Evolutionary conservation across 2,329 filamentous ascomycete species (phyloP), one percentile per base, ranked within the genome.

Genomic region (Neophaeococcomyces mojaviensis): DNA sequence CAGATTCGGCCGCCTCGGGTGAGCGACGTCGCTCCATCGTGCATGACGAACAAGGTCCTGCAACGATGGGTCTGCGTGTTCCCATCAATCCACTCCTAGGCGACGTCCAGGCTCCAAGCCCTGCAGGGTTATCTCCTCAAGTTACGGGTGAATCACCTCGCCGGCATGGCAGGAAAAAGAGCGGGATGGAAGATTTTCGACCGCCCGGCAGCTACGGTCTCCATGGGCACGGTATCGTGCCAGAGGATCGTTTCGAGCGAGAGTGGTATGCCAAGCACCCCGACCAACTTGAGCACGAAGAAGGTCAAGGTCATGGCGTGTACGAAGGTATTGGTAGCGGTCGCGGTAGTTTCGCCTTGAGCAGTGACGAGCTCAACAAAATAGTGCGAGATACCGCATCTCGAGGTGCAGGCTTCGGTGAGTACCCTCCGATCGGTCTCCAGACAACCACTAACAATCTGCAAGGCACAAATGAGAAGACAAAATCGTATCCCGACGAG

Each of bases 241-340:
- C 83, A 2, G 78, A 80, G 47, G 86, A 94, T 67, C 87, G 84
- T 61, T 86, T 97, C 33, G 88, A 95, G 59, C 86, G 86, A 68
- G 85, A 86, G 20, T 96, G 94, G 77, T 94, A 92, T 61, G 80
- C 88, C 58, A 96, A 92, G 67, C 88, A 95, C 59, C 90, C 90
- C 0, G 86, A 96, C 36, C 77, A 78, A 55, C 72, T 84, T 24
- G 74, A 78, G 46, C 80, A 84, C 61, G 87, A 90, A 65, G 86
- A 89, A 61, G 52, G 54, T n/a, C 49, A 49, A 32, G 55, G 55
- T 15, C 77, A 81, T 54, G 79, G 76, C 34, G 74, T 77, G 53
- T 83, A 84, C 58, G 75, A 72, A 43, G 74, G 73, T 28, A 72
- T 79, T 49, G 72, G 74, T 46, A 76, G 74, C 40, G 76, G 76